Percentiles rank a stretch among this genome's conserved stretches.
Conservation (phyloP, 176 grass and related monocot genomes). For the Carex kokanica region DNA sequence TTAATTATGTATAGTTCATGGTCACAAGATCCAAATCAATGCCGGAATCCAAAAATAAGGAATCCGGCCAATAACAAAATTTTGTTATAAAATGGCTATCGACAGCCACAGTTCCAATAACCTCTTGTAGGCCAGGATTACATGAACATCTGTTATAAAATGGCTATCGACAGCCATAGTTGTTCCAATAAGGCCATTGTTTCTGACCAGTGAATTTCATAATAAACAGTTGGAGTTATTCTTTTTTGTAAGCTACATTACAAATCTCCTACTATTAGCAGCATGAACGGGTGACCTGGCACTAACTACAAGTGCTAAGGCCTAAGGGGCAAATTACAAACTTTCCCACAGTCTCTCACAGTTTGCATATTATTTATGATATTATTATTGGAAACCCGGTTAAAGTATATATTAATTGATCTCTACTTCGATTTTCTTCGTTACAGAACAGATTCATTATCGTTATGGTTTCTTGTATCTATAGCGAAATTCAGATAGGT, state of each 20-base stretch:
- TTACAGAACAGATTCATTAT: background rate
- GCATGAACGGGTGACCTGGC: background rate
- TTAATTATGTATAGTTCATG: background rate
- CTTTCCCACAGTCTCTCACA: background rate
- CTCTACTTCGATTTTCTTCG: background rate
- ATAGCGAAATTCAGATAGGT: background rate
- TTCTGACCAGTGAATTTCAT: background rate
- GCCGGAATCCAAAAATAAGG: background rate
- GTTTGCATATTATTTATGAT: background rate
- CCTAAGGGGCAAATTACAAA: background rate
- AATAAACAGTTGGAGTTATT: background rate
- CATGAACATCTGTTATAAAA: background rate
- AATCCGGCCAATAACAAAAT: background rate
- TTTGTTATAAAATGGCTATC: no score
- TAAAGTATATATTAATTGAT: background rate
- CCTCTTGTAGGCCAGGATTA: no score
- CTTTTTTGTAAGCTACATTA: background rate
- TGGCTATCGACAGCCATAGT: background rate
- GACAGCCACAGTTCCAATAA: no score
- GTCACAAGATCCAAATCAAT: background rate
- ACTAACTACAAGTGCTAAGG: background rate
- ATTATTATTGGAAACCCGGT: background rate
- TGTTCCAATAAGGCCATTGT: background rate
- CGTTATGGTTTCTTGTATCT: background rate
- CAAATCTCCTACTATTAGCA: background rate